Percentiles rank a stretch among this genome's conserved stretches.
phyloP scores from a whole-genome alignment of 169 alveolate species.

The Plasmodium gallinaceum region DNA sequence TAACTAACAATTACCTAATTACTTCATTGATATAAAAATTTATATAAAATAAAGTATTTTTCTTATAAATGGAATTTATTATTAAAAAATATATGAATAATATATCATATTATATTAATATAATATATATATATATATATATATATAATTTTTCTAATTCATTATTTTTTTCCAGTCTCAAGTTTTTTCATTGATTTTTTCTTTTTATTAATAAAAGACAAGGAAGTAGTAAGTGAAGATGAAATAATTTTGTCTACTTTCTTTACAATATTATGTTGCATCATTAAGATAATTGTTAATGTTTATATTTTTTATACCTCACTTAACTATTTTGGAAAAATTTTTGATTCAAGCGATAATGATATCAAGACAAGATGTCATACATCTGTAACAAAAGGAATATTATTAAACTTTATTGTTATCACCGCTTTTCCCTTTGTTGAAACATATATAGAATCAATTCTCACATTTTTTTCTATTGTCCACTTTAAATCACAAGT shows the following conservation, averaged over 20 bases:
- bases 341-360: constrained; percentile 23
- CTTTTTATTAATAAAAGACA: constrained; percentile 43
- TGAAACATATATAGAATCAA: constrained; percentile 53
- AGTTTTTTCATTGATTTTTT: constrained; percentile 62
- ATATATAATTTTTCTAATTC: not conserved
- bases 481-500: constrained; percentile 52
- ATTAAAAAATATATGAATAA: not conserved
- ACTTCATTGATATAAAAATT: too few species aligned
- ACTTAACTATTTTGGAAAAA: constrained; percentile 1
- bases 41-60: too few species aligned
- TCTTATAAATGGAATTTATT: too few species aligned
- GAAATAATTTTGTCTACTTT: constrained; percentile 46
- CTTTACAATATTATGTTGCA: constrained; percentile 47
- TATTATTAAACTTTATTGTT: constrained; percentile 19
- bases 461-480: constrained; percentile 52
- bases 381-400: constrained; percentile 33
- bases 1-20: too few species aligned
- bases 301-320: constrained; percentile 38
- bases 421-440: constrained; percentile 37
- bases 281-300: constrained; percentile 26
- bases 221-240: constrained; percentile 72
- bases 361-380: constrained; percentile 34
- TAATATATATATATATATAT: constrained; percentile 7
- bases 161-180: constrained; percentile 22
- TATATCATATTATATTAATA: not conserved